Base-by-base conservation (phyloP, 345 rosid genomes). In the Physaria fendleri region DNA sequence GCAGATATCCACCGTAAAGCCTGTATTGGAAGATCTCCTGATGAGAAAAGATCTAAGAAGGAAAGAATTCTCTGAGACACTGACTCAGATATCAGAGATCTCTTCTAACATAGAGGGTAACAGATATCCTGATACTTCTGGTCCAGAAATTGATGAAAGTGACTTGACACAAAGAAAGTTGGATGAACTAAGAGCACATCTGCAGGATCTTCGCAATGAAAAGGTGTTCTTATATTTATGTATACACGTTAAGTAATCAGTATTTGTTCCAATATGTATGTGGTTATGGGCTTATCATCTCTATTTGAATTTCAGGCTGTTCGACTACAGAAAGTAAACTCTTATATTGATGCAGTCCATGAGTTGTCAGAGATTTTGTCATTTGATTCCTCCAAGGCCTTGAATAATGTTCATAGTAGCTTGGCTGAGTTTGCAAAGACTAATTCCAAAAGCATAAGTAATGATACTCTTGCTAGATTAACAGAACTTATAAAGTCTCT, bases 401-500 rank as follows among this genome's bases (percentile, higher is more conserved):
- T 92, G 32, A 51, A 65, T 75, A 83, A 67, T 50, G 68, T 81
- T 47, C 87, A 92, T 74, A 81, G 83, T 21, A 82, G 89, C 79
- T 59, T 88, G 70, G 58, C 64, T 12, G 77, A 72, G 58, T 41
- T 62, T 51, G 38, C 72, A 51, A 69, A 63, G 59, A 78, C 66
- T 68, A 83, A 82, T 45, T 75, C 79, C 34, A 86, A 74, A 68
- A 82, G 94, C 72, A 86, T 92, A 60, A 88, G 91, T 79, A 88
- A 86, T 74, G 89, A 80, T 64, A 84, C 87, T 28, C 78, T 92
- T 65, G 91, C 91, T 59, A 76, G 79, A 59, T 71, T 92, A 62
- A 78, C 77, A 11, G 54, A 77, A 18, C 71, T 55, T 24, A 76
- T 83, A 17, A 59, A 73, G 62, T 80, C 85, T 34, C 70, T 88